Evolutionary conservation across 169 alveolate species (phyloP).

Genomic region (Theileria annulata): DNA sequence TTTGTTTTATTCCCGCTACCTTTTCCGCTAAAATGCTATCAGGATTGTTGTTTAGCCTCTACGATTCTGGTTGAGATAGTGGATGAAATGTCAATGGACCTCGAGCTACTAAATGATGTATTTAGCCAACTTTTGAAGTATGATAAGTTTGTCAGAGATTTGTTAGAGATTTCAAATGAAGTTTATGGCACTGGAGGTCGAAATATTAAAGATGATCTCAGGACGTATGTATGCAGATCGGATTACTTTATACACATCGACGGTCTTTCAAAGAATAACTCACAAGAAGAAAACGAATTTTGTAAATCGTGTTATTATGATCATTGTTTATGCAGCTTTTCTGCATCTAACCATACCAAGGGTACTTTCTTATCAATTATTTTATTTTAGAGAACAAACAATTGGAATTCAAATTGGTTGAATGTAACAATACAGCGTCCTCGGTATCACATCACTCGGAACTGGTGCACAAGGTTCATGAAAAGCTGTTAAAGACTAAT

Average conservation of each 20-base stretch:
- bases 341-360: not conserved
- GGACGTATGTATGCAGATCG: slow-evolving; percentile 40
- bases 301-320: slow-evolving; percentile 51
- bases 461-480: slow-evolving; percentile 34
- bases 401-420: slow-evolving; percentile 29
- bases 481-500: slow-evolving; percentile 12
- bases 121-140: slow-evolving; percentile 20
- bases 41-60: not conserved
- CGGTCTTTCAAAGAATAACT: not conserved
- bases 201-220: slow-evolving; percentile 24
- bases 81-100: slow-evolving; percentile 39
- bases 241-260: slow-evolving; percentile 48
- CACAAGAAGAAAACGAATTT: not conserved
- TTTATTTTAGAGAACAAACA: not conserved
- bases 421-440: slow-evolving; percentile 43
- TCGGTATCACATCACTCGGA: slow-evolving; percentile 45
- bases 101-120: slow-evolving; percentile 15
- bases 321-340: slow-evolving; percentile 32
- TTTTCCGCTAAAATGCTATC: slow-evolving; percentile 27
- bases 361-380: not conserved
- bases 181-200: slow-evolving; percentile 59
- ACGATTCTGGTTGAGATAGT: slow-evolving; percentile 29
- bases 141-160: slow-evolving; percentile 39
- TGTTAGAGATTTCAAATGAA: slow-evolving; percentile 37
- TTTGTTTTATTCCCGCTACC: slow-evolving; percentile 52